A percentile compares a stretch with the other conserved stretches of the same genome.
phyloP scores from a whole-genome alignment of 345 rosid species.

The Cardiospermum halicacabum region DNA sequence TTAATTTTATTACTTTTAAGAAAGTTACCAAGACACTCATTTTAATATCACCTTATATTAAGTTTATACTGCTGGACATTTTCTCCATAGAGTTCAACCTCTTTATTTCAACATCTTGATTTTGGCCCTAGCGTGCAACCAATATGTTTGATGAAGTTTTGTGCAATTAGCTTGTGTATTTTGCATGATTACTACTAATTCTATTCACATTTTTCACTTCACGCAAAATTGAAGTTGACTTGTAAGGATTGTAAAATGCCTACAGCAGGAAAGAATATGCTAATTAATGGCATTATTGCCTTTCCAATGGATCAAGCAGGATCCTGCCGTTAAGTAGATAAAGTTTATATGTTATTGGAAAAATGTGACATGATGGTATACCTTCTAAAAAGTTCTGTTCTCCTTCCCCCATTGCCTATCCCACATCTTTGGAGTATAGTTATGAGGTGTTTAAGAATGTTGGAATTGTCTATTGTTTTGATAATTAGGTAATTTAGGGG shows the following conservation, averaged over 20 bases:
- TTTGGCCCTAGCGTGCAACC: not conserved
- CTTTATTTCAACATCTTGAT: not conserved
- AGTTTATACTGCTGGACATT: not conserved
- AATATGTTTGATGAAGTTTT: not conserved
- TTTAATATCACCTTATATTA: not conserved
- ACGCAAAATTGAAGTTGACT: no score
- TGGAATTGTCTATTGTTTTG: not conserved
- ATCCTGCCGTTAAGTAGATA: not conserved
- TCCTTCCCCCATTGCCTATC: not conserved
- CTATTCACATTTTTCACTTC: no score
- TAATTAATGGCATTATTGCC: not conserved
- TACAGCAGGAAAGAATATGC: not conserved
- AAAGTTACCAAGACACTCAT: not conserved
- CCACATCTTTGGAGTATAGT: not conserved
- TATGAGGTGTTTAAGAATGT: not conserved
- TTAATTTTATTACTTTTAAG: slow-evolving; percentile 15
- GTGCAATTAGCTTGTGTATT: no score
- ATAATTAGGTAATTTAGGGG: not conserved
- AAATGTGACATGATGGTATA: not conserved
- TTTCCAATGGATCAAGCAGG: not conserved
- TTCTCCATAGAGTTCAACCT: not conserved
- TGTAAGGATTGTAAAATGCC: not conserved
- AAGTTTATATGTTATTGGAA: no score
- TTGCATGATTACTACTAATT: no score
- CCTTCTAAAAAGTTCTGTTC: not conserved